Conservation (phyloP, 352 stramenopile genomes). For the Thalassiosira allenii region DNA sequence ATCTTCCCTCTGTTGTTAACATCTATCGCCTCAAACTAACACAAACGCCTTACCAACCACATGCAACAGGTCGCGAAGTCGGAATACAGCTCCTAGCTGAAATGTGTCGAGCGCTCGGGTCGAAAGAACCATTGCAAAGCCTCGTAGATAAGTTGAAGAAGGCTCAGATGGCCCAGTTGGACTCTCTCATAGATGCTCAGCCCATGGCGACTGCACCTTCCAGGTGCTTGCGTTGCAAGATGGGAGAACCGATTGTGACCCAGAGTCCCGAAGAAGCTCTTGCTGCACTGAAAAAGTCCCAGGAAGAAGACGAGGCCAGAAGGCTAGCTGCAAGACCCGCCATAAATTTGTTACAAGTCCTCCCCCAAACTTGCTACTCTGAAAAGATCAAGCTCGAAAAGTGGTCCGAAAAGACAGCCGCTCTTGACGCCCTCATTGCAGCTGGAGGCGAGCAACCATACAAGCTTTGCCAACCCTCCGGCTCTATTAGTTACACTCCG, state of each 20-base stretch:
- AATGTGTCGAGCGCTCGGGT: conserved; percentile 81
- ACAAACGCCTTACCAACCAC: no score
- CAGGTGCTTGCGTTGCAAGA: conserved; percentile 63
- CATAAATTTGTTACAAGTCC: conserved; percentile 79
- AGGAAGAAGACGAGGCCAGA: conserved; percentile 71
- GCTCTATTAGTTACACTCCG: conserved; percentile 74
- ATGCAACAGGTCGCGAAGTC: conserved; percentile 79
- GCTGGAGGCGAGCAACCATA: conserved; percentile 83
- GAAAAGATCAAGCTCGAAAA: conserved; percentile 80
- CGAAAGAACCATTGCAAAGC: conserved; percentile 72
- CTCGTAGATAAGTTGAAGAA: conserved; percentile 82
- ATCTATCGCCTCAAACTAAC: no score
- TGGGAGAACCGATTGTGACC: conserved; percentile 14
- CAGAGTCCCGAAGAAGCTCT: conserved; percentile 66
- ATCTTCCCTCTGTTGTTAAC: no score
- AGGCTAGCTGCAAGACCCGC: conserved; percentile 67
- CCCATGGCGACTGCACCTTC: conserved; percentile 43
- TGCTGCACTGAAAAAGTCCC: conserved; percentile 64
- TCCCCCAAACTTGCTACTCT: conserved; percentile 77
- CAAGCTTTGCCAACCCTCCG: conserved; percentile 75
- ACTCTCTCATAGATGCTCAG: conserved; percentile 72
- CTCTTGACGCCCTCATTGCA: conserved; percentile 78
- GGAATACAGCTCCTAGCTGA: conserved; percentile 83
- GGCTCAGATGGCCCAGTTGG: conserved; percentile 76
- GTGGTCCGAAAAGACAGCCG: conserved; percentile 85